phyloP scores from a whole-genome alignment of 208 protist genomes.

The Crithidia mellificae region DNA sequence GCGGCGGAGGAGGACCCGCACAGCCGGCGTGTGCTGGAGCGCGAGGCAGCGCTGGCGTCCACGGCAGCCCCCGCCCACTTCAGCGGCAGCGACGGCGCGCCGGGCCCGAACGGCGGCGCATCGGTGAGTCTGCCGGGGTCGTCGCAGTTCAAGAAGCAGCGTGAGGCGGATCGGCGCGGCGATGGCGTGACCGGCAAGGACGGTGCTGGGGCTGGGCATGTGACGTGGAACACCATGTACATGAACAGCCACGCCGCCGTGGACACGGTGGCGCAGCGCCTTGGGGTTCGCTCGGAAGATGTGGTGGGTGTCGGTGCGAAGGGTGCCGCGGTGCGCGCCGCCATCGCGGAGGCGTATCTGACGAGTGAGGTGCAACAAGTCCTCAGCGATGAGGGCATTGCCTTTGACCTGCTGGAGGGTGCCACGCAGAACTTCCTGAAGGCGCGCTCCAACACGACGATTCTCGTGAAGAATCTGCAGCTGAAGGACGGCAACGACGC shows the following conservation, averaged over 20 bases:
- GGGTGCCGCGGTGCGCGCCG: constrained; percentile 89
- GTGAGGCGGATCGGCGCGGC: constrained; percentile 39
- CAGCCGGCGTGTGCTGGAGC: constrained; percentile 47
- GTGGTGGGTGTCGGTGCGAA: constrained; percentile 63
- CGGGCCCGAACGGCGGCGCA: not conserved
- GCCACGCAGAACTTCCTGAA: constrained; percentile 65
- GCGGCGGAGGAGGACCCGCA: constrained; percentile 82
- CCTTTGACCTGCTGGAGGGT: constrained; percentile 67
- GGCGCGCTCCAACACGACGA: constrained; percentile 77
- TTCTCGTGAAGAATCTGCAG: constrained; percentile 83
- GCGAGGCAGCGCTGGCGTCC: constrained; percentile 38
- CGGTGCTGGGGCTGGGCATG: not conserved
- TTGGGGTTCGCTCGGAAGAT: constrained; percentile 61
- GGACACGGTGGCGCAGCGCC: constrained; percentile 59
- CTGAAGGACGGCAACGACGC: constrained; percentile 51
- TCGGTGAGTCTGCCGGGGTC: constrained; percentile 36
- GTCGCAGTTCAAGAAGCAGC: constrained; percentile 70
- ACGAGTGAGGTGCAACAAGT: constrained; percentile 78
- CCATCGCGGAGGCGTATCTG: constrained; percentile 85
- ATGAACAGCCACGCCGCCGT: constrained; percentile 85
- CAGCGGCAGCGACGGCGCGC: not conserved
- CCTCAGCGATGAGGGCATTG: constrained; percentile 74
- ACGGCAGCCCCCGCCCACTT: constrained; percentile 23
- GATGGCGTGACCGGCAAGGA: constrained; percentile 13
- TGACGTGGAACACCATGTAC: constrained; percentile 82